Conservation (phyloP, 352 stramenopile species). For the Globisporangium camurandrum region DNA sequence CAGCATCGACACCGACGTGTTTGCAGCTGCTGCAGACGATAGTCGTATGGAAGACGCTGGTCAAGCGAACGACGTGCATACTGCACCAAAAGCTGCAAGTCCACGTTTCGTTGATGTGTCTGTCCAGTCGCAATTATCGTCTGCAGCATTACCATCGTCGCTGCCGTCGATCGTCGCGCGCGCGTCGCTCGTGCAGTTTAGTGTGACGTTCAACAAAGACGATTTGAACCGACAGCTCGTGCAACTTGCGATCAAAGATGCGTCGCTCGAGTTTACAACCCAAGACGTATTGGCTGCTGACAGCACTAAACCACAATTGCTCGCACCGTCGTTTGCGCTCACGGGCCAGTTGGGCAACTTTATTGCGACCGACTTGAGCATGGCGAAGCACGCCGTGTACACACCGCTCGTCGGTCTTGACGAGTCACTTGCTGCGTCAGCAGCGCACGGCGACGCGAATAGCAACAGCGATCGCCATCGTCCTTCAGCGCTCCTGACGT, state of each 20-base stretch:
- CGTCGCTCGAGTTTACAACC: slow-evolving; percentile 34
- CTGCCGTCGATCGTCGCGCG: slow-evolving; percentile 26
- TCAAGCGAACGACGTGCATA: not conserved
- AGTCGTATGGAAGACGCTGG: not conserved
- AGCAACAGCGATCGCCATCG: slow-evolving; percentile 5
- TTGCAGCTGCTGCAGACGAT: not conserved
- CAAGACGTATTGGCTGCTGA: not conserved
- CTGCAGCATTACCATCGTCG: not conserved
- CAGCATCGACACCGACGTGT: slow-evolving; percentile 6
- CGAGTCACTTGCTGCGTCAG: slow-evolving; percentile 13
- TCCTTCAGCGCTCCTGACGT: slow-evolving; percentile 18
- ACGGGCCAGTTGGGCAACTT: slow-evolving; percentile 63
- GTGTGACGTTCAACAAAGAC: slow-evolving; percentile 82
- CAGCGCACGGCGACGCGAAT: no score
- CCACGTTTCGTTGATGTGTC: not conserved
- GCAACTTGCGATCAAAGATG: slow-evolving; percentile 47
- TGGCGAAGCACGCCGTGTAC: slow-evolving; percentile 61
- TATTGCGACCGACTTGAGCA: slow-evolving; percentile 60
- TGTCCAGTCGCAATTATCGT: slow-evolving; percentile 8
- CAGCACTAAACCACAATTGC: no score
- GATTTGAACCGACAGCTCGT: slow-evolving; percentile 58
- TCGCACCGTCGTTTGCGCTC: slow-evolving; percentile 14
- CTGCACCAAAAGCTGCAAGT: not conserved
- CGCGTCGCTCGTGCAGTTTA: slow-evolving; percentile 66
- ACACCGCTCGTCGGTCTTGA: slow-evolving; percentile 59